A percentile compares a stretch with the other conserved stretches of the same genome.
These are phyloP conservation scores for Bruguiera gymnorhiza DNA, from an alignment of 345 rosid species.

Conservation along the genomic window DNA sequence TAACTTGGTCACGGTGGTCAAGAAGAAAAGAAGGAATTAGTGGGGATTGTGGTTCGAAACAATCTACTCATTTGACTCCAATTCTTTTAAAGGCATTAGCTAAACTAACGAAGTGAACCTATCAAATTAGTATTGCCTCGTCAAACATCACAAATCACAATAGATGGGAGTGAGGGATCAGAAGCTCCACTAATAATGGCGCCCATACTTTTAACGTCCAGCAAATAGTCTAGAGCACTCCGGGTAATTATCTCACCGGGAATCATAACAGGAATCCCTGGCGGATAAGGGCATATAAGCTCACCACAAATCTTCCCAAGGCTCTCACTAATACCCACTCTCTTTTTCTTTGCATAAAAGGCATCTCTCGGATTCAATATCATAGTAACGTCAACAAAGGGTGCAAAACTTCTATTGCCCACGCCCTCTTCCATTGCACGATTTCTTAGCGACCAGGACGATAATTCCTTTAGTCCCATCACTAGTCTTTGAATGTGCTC, in stretches of 20 bases:
- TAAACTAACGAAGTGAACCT: neutral
- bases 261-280: slow-evolving; percentile 46
- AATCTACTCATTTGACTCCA: neutral
- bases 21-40: no score
- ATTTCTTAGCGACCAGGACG: slow-evolving; percentile 16
- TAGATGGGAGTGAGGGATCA: slow-evolving; percentile 47
- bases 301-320: slow-evolving; percentile 49
- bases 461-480: slow-evolving; percentile 37
- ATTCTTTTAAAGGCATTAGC: neutral
- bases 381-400: slow-evolving; percentile 34
- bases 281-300: slow-evolving; percentile 57
- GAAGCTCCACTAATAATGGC: slow-evolving; percentile 45
- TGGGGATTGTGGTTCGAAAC: no score
- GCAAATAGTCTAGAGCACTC: slow-evolving; percentile 42
- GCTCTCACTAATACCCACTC: slow-evolving; percentile 36
- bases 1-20: no score
- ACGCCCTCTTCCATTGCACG: neutral
- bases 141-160: slow-evolving; percentile 36
- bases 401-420: slow-evolving; percentile 18
- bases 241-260: slow-evolving; percentile 52
- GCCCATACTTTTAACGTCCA: slow-evolving; percentile 37
- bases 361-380: slow-evolving; percentile 54
- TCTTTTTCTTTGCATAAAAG: slow-evolving; percentile 45
- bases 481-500: slow-evolving; percentile 43
- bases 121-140: neutral